phyloP scores from a whole-genome alignment of 2,329 filamentous ascomycete genomes.

The Trichoderma aggressivum region DNA sequence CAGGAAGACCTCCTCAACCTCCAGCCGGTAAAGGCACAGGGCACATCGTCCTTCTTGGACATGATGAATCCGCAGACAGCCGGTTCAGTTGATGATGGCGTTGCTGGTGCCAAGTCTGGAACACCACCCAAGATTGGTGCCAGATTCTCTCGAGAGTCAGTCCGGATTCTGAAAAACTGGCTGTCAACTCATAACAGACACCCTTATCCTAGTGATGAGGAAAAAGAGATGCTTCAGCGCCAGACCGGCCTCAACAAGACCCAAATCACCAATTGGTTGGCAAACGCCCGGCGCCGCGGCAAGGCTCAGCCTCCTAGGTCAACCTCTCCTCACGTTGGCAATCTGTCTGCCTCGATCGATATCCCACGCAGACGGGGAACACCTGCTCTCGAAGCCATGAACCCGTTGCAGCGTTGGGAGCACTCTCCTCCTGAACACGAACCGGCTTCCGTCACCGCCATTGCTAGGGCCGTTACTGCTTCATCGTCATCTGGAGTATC shows the following conservation, averaged over 20 bases:
- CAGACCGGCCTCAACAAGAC: constrained; percentile 77
- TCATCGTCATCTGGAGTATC: constrained; percentile 47
- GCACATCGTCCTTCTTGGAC: constrained; percentile 29
- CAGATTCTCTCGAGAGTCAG: constrained; percentile 75
- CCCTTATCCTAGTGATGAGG: constrained; percentile 83
- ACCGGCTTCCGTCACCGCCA: constrained; percentile 56
- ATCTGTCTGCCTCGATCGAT: constrained; percentile 63
- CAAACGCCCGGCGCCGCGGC: constrained; percentile 78
- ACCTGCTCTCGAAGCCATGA: constrained; percentile 41
- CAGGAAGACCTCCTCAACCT: constrained; percentile 26
- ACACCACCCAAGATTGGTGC: constrained; percentile 61
- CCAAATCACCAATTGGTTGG: constrained; percentile 90
- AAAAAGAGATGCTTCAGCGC: constrained; percentile 75
- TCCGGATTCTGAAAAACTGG: constrained; percentile 82
- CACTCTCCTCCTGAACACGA: constrained; percentile 59
- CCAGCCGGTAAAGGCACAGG: constrained; percentile 26
- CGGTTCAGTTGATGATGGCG: not conserved
- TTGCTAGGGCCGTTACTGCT: constrained; percentile 55
- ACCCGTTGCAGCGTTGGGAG: constrained; percentile 33
- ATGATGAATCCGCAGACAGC: constrained; percentile 22
- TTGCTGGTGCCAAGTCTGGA: constrained; percentile 26
- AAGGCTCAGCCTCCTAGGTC: constrained; percentile 69
- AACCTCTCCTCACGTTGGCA: constrained; percentile 64
- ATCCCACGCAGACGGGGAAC: constrained; percentile 63
- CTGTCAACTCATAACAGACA: constrained; percentile 74